Evolutionary conservation across 805 yeast genomes (phyloP).

Genomic region (Candida incommunis): DNA sequence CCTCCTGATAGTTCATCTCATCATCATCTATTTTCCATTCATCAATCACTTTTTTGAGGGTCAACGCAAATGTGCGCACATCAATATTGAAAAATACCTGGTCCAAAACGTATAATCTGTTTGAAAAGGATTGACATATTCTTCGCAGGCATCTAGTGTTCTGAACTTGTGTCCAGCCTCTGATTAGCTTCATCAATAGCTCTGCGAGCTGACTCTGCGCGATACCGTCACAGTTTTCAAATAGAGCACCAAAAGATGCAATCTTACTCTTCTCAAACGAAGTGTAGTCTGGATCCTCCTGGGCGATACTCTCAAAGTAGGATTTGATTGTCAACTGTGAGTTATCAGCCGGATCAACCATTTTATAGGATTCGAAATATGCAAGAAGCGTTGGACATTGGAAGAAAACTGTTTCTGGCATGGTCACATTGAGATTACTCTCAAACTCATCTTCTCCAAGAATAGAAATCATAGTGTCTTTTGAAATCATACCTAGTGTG

Average conservation of each 20-base stretch:
- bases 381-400: background rate
- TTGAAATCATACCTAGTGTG: constrained; percentile 27
- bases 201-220: constrained; percentile 33
- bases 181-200: constrained; percentile 20
- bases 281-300: constrained; percentile 33
- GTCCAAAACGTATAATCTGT: constrained; percentile 29
- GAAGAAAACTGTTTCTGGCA: constrained; percentile 16
- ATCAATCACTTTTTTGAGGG: constrained; percentile 39
- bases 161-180: constrained; percentile 25
- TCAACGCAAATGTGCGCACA: background rate
- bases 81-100: constrained; percentile 27
- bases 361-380: background rate
- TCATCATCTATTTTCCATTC: constrained; percentile 34
- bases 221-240: constrained; percentile 33
- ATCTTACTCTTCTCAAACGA: constrained; percentile 41
- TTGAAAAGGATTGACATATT: constrained; percentile 36
- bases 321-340: background rate
- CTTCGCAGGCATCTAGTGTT: constrained; percentile 34
- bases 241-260: constrained; percentile 32
- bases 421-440: constrained; percentile 17
- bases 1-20: constrained; percentile 49
- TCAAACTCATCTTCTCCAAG: constrained; percentile 14
- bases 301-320: constrained; percentile 6
- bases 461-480: constrained; percentile 16
- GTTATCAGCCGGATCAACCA: background rate